Evolutionary conservation across 495 filamentous ascomycete species (phyloP), one percentile per base, ranked within the genome.

Genomic region (Aspergillus wentii): DNA sequence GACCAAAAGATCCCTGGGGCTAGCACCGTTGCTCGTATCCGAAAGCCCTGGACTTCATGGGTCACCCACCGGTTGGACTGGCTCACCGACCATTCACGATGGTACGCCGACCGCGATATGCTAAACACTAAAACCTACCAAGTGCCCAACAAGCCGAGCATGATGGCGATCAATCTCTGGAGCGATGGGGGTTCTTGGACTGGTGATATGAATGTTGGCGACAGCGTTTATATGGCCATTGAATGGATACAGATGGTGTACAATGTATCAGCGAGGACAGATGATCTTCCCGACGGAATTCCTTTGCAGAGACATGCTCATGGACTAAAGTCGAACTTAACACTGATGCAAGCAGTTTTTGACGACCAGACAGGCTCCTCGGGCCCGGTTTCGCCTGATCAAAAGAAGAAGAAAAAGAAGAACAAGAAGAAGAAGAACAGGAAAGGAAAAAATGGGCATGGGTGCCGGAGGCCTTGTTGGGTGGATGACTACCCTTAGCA

Each of bases 171-270:
- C 26, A 88, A 89, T 42, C 72, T 85, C 22, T 90, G 85, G 85
- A 82, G 80, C 52, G 78, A 88, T 49, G 85, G 85, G 1, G 80
- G 83, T 0, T 46, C 59, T 3, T 90, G 85, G 85, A 75, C 79
- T 1, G 85, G 85, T 1, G 80, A 86, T 43, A 83, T 90, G 82
- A 66, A 44, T 7, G 48, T 74, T 1, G 67, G 67, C 0, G 64
- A 73, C 2, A 69, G 71, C 17, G 82, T 85, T 3, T 73, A 74
- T 36, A 56, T 88, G 47, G 81, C 83, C 46, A 69, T 90, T 18
- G 79, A 87, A 51, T 88, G 81, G 74, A 75, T 88, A 16, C 83
- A 89, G 49, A 48, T 88, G 41, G 71, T 78, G 3, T 90, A 79
- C 46, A 90, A 90, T 28, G 34, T 52, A 1, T 59, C 63, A 1